A percentile compares a stretch with the other conserved stretches of the same genome.
Evolutionary conservation across 2,329 filamentous ascomycete species (phyloP).

Genomic region (Phoma herbarum): DNA sequence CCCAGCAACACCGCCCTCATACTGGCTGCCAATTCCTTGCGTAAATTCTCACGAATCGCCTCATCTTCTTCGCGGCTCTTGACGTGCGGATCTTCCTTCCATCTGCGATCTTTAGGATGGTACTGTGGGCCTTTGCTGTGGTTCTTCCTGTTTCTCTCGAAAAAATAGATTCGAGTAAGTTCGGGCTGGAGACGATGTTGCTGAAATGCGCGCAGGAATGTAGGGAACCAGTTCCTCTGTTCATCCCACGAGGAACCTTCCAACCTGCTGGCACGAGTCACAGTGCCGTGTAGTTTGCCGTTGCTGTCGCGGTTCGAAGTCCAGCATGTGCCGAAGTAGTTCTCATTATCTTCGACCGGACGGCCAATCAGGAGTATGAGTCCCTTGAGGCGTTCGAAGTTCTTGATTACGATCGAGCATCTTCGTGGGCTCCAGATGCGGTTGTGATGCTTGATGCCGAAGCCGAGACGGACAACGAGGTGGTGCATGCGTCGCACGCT

Average conservation of each 20-base stretch:
- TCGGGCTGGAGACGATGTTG: neutral
- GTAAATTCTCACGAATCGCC: neutral
- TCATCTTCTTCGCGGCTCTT: neutral
- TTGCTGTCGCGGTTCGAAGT: neutral
- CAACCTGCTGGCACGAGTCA: conserved; percentile 7
- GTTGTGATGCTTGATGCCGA: conserved; percentile 16
- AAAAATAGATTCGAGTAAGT: neutral
- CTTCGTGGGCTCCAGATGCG: conserved; percentile 10
- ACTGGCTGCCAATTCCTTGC: conserved; percentile 5
- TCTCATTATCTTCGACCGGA: conserved; percentile 8
- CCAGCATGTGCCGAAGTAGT: conserved; percentile 10
- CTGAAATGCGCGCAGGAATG: conserved; percentile 14
- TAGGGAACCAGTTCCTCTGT: conserved; percentile 3
- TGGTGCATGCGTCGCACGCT: conserved; percentile 15
- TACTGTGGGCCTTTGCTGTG: neutral
- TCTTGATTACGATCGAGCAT: conserved; percentile 2
- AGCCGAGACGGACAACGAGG: conserved; percentile 5
- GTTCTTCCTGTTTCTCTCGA: conserved; percentile 2
- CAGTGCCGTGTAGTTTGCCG: neutral
- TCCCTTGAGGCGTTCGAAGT: conserved; percentile 6
- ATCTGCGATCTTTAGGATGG: conserved; percentile 10
- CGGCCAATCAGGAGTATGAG: conserved; percentile 7
- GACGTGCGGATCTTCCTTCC: neutral
- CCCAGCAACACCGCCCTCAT: conserved; percentile 10
- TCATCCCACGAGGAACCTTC: conserved; percentile 1